Conservation (phyloP, 2,329 filamentous ascomycete genomes). For the Colletotrichum cereale region DNA sequence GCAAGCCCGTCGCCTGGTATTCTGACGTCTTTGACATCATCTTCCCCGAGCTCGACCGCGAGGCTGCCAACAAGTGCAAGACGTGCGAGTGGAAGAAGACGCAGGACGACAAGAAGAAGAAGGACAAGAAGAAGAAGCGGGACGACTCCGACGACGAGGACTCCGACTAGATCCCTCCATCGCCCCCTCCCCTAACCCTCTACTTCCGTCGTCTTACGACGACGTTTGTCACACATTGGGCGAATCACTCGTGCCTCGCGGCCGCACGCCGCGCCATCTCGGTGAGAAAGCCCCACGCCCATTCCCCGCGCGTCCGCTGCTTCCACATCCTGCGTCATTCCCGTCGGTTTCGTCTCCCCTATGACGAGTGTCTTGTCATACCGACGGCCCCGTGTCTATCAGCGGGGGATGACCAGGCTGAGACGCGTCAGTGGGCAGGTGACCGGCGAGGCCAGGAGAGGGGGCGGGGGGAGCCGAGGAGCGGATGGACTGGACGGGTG, state of each 20-base stretch:
- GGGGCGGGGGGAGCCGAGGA: background rate
- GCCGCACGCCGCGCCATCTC: too few species aligned
- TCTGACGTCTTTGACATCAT: conserved; percentile 91
- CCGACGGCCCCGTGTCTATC: background rate
- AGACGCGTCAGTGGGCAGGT: background rate
- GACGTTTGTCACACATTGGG: background rate
- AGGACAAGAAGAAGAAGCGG: conserved; percentile 39
- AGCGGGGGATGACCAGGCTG: background rate
- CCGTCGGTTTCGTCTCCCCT: background rate
- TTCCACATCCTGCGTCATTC: background rate
- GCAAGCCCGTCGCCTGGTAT: conserved; percentile 94
- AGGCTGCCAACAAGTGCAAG: conserved; percentile 81
- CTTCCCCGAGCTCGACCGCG: conserved; percentile 83
- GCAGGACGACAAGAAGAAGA: conserved; percentile 52
- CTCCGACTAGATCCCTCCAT: conserved; percentile 41
- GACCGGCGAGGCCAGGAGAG: background rate
- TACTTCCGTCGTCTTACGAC: background rate
- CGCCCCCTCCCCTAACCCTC: background rate
- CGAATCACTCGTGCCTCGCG: background rate
- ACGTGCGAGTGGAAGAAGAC: conserved; percentile 66
- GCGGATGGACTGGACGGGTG: background rate
- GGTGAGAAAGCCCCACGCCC: background rate
- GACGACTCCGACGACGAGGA: conserved; percentile 48
- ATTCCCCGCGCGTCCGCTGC: background rate
- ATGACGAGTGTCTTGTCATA: background rate